A percentile compares a stretch with the other conserved stretches of the same genome.
phyloP scores from a whole-genome alignment of 495 filamentous ascomycete species.

The Xylaria nigripes region DNA sequence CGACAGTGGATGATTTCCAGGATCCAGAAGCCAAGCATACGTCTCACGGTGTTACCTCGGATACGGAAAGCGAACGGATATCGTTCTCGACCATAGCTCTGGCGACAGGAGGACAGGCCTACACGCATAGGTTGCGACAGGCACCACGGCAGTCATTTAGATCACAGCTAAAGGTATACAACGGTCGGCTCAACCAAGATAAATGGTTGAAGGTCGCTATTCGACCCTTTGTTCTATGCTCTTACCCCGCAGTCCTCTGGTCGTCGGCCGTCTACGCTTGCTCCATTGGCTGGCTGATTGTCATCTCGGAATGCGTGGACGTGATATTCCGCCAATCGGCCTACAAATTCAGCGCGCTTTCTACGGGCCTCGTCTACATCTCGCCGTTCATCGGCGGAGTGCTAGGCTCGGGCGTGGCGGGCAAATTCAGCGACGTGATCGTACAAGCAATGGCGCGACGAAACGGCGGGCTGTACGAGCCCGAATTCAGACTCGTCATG shows the following conservation, averaged over 20 bases:
- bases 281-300: slow-evolving; percentile 92
- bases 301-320: slow-evolving; percentile 80
- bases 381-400: slow-evolving; percentile 84
- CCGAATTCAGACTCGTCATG: slow-evolving; percentile 93
- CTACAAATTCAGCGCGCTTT: slow-evolving; percentile 74
- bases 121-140: slow-evolving; percentile 52
- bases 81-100: slow-evolving; percentile 21
- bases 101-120: slow-evolving; percentile 31
- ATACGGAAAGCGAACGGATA: slow-evolving; percentile 31
- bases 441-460: slow-evolving; percentile 67
- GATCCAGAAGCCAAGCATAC: slow-evolving; percentile 10
- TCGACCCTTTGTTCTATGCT: slow-evolving; percentile 77
- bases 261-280: slow-evolving; percentile 78
- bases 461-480: slow-evolving; percentile 94
- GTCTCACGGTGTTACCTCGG: slow-evolving; percentile 10
- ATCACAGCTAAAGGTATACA: slow-evolving; percentile 63
- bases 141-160: slow-evolving; percentile 58
- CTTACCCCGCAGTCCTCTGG: slow-evolving; percentile 88
- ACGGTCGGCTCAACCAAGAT: slow-evolving; percentile 69
- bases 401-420: slow-evolving; percentile 83
- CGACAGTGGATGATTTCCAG: slow-evolving; percentile 9
- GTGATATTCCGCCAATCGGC: slow-evolving; percentile 60
- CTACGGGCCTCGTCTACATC: slow-evolving; percentile 81
- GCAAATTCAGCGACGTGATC: slow-evolving; percentile 78
- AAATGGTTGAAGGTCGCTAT: slow-evolving; percentile 68